Base-by-base conservation (phyloP, 306 rosid genomes). In the Morella rubra region DNA sequence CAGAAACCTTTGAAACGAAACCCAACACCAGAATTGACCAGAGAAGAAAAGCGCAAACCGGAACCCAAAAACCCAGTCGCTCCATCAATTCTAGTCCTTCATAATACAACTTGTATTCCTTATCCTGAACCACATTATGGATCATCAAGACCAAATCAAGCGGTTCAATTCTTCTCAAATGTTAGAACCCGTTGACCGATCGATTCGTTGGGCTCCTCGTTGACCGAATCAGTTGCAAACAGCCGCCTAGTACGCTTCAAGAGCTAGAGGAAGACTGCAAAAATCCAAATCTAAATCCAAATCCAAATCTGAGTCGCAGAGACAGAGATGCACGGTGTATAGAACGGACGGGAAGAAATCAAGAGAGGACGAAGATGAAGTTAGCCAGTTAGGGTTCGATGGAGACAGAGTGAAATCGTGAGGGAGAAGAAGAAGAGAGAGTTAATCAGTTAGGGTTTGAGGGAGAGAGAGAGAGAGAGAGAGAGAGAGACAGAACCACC, bases 21-120 rank as follows among this genome's bases (percentile, higher is more conserved):
- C 82, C 87, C 79, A 87, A 78, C 53, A 83, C 59, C 61, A 87
- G 77, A 88, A 88, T 69, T 61, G 82, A 75, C 81, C 84, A 86
- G 73, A 87, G 61, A 22, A 12, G 22, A 82, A 85, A 83, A 83
- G 81, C 78, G 41, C 73, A 85, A 80, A 67, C 73, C 45, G 42
- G 65, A 68, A 80, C 77, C 77, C 76, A 66, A 64, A 83, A 88
- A 81, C 54, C 77, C 56, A 83, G 61, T 51, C 73, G 81, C 79
- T 80, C 71, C 71, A 65, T 80, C 86, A 81, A 77, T 73, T 73
- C 75, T 67, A 37, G 18, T 27, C 60, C 40, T 46, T 75, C 68
- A 81, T 51, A 81, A 75, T 15, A 19, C 54, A 70, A 13, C 55
- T 22, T 72, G 15, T 58, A 70, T 42, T 7, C 22, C 16, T 49